phyloP scores from a whole-genome alignment of 2,329 filamentous ascomycete genomes.

The Neocatenulostroma microsporum region DNA sequence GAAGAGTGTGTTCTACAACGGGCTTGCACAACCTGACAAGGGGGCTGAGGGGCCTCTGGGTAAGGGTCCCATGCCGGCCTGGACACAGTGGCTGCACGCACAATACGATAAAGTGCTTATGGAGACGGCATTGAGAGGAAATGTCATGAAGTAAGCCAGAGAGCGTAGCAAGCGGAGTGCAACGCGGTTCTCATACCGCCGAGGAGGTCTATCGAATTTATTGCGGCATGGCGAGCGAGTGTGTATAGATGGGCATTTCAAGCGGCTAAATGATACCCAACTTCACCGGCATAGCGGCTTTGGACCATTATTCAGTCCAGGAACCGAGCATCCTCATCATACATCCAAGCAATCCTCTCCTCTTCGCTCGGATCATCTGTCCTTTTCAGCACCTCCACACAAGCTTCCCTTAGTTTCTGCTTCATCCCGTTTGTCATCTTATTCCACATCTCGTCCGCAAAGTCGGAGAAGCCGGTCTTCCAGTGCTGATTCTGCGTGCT shows the following conservation, averaged over 20 bases:
- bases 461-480: slow-evolving; percentile 14
- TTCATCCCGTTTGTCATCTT: slow-evolving; percentile 18
- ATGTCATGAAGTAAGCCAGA: slow-evolving; percentile 23
- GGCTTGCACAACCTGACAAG: slow-evolving; percentile 31
- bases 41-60: slow-evolving; percentile 26
- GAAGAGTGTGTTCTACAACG: slow-evolving; percentile 58
- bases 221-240: too few species aligned
- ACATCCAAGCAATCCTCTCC: slow-evolving; percentile 13
- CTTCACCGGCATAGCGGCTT: too few species aligned
- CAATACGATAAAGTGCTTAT: slow-evolving; percentile 51
- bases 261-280: background rate
- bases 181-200: too few species aligned
- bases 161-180: slow-evolving; percentile 1
- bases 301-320: slow-evolving; percentile 22
- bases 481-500: too few species aligned
- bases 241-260: too few species aligned
- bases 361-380: slow-evolving; percentile 16
- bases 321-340: slow-evolving; percentile 24
- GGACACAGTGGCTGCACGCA: slow-evolving; percentile 46
- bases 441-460: slow-evolving; percentile 15
- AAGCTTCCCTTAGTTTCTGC: slow-evolving; percentile 21
- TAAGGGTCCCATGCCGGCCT: slow-evolving; percentile 38
- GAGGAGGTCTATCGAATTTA: too few species aligned
- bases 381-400: slow-evolving; percentile 21
- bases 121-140: slow-evolving; percentile 43